These are phyloP conservation scores for Tephrocybe sp. DNA, from an alignment of 768 basidiomycete species.

Conservation along the genomic window DNA sequence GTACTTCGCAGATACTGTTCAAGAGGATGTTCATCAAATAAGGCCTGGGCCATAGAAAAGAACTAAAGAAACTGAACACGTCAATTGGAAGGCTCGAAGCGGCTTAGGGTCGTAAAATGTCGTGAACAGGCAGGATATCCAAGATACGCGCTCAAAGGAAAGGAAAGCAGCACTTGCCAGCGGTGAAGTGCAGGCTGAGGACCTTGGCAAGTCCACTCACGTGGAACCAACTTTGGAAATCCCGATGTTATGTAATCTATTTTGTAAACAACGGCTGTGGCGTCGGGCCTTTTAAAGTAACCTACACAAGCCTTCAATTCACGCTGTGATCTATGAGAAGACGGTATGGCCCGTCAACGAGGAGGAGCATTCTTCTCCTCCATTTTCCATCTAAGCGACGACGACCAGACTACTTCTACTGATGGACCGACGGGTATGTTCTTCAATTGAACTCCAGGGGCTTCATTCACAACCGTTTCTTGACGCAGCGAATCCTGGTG, in stretches of 20 bases:
- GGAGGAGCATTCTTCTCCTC: neutral
- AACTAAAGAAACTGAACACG: conserved; percentile 10
- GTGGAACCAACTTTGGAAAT: neutral
- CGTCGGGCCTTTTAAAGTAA: neutral
- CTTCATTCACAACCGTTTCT: neutral
- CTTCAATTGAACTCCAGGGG: neutral
- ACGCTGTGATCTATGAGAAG: too few relatives aligned
- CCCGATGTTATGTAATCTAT: conserved; percentile 2
- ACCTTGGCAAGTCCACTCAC: too few relatives aligned
- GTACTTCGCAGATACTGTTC: conserved; percentile 69
- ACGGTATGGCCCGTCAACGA: conserved; percentile 22
- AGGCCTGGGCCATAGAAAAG: conserved; percentile 64
- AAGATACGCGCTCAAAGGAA: neutral
- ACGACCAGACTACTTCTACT: neutral
- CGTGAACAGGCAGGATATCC: conserved; percentile 9
- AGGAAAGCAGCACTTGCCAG: conserved; percentile 2
- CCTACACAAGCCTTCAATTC: neutral
- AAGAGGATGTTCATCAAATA: conserved; percentile 76
- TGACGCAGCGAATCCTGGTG: neutral
- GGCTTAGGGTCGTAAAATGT: conserved; percentile 15
- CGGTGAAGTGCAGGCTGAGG: neutral
- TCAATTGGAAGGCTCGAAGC: neutral
- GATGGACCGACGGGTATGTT: neutral
- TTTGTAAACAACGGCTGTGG: conserved; percentile 2
- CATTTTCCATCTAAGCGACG: neutral